A percentile compares a stretch with the other conserved stretches of the same genome.
phyloP scores from a whole-genome alignment of 768 basidiomycete species.

The Russula emetica region DNA sequence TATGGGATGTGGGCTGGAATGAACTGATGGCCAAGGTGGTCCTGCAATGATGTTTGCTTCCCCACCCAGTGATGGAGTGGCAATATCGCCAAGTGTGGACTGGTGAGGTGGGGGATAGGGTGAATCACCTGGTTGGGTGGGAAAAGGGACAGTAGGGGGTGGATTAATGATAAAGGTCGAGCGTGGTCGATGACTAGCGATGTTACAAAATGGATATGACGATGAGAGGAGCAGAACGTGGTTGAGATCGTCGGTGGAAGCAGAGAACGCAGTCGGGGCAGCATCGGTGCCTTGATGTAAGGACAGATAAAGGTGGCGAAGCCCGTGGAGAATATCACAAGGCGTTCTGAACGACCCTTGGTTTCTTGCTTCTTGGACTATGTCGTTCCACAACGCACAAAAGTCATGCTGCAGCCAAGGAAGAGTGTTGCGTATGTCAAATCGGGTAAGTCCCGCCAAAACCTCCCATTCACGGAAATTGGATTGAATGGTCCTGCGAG shows the following conservation, averaged over 20 bases:
- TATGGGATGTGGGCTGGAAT: not conserved
- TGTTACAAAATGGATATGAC: too few species aligned
- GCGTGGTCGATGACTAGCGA: too few species aligned
- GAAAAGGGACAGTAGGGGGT: too few species aligned
- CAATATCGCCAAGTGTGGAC: not conserved
- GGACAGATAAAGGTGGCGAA: too few species aligned
- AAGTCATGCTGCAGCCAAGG: slow-evolving; percentile 2
- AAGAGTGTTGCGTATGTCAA: not conserved
- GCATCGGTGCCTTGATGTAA: too few species aligned
- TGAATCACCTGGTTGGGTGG: too few species aligned
- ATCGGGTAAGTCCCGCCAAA: not conserved
- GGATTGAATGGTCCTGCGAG: not conserved
- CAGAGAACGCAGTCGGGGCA: too few species aligned
- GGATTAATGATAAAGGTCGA: too few species aligned
- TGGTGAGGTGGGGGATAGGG: not conserved
- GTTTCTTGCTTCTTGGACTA: not conserved
- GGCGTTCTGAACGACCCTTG: too few species aligned
- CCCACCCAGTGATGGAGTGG: not conserved
- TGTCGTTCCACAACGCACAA: not conserved
- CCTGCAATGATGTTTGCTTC: not conserved
- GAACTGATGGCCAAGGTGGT: not conserved
- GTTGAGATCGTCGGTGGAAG: too few species aligned
- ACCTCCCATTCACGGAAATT: too few species aligned
- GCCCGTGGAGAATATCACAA: too few species aligned
- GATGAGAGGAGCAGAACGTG: fast-evolving